phyloP scores from a whole-genome alignment of 2,329 filamentous ascomycete genomes.

The Lasiodiplodia sp. region DNA sequence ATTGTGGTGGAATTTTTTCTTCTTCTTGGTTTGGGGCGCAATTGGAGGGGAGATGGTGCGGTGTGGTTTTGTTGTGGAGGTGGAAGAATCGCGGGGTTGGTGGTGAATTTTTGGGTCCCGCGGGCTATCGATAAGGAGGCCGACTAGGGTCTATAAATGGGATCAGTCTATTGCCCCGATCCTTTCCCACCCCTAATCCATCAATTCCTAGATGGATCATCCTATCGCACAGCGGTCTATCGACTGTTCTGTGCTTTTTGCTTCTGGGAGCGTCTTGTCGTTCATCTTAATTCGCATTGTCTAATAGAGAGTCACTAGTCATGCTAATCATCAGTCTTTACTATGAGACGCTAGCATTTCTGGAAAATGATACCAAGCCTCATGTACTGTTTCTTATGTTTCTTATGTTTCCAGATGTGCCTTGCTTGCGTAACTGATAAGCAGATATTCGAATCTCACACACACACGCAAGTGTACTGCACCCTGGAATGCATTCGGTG shows the following conservation, averaged over 20 bases:
- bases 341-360: not conserved
- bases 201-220: too few relatives aligned
- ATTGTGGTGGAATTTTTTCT: not conserved
- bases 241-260: too few relatives aligned
- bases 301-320: not conserved
- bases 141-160: not conserved
- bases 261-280: not conserved
- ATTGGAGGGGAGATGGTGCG: not conserved
- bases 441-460: too few relatives aligned
- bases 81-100: not conserved
- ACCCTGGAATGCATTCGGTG: too few relatives aligned
- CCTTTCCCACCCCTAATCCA: too few relatives aligned
- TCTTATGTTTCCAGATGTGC: too few relatives aligned
- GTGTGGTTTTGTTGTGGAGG: not conserved
- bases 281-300: too few relatives aligned
- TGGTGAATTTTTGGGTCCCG: not conserved
- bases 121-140: not conserved
- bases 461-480: too few relatives aligned
- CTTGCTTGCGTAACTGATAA: too few relatives aligned
- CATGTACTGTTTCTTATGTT: too few relatives aligned
- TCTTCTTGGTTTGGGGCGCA: not conserved
- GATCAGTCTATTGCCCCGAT: not conserved
- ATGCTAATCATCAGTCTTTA: not conserved
- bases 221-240: too few relatives aligned
- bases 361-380: not conserved